Base-by-base conservation (phyloP, 768 basidiomycete species). In the Russula emetica region DNA sequence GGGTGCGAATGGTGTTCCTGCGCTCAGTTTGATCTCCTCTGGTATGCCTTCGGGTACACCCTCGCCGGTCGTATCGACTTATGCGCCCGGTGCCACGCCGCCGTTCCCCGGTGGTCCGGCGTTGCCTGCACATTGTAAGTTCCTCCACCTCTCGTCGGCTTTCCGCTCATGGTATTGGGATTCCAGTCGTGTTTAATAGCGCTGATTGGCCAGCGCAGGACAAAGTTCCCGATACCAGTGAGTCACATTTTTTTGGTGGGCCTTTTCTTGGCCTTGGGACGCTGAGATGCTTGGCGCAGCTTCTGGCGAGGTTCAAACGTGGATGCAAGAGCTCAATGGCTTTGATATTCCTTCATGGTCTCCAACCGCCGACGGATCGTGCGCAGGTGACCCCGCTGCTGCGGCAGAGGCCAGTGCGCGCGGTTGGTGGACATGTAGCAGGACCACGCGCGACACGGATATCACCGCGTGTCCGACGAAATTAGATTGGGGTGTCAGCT, bases 361-460 rank as follows among this genome's bases (percentile, higher is more conserved):
- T 9, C 83, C 83, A 5, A 93, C 88, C 0, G 70, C 69, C 3
- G 84, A 90, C 63, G 88, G 88, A n/a, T 81, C 85, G 1, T 94
- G 92, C 72, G 76, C 69, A 14, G 78, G 79, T 55, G 83, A 90
- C 68, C 79, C 86, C 26, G 72, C 69, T 8, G 82, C 83, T 5
- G 83, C 82, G 5, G 76, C 82, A 0, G 73, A 86, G 50, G 83
- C 86, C 38, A 76, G 81, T n/a, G 73, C 73, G 51, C 83, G 83
- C 67, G 92, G 92, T 50, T 95, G 92, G 92, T 95, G 92, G 92
- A 90, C 93, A 32, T 95, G 92, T 69, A 89, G 91, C 70, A 87
- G 87, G 13, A 79, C 78, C 69, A 85, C 85, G 16, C 79, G 87
- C 9, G 56, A 47, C 13, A 78, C 78, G 18, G 82, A 93, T 72